Base-by-base conservation (phyloP, 768 basidiomycete genomes). In the Suillus discolor region DNA sequence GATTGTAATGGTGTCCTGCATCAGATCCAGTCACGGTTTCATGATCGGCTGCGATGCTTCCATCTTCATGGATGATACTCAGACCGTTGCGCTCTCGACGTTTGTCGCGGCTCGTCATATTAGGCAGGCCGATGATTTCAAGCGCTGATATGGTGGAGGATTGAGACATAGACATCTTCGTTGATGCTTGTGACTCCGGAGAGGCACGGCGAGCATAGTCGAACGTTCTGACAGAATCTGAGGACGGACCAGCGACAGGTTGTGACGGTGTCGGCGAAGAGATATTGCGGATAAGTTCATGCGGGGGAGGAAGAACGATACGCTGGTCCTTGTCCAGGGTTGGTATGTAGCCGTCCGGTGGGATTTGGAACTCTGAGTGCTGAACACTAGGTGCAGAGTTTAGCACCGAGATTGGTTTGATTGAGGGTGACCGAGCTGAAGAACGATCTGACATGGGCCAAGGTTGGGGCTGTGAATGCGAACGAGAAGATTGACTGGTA, bases 311-410 rank as follows among this genome's bases (percentile, higher is more conserved):
- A n/a, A 87, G 74, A 6, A 73, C 66, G 20, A 85, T 84, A 23
- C 76, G 71, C 12, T 77, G 76, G 64, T 81, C 76, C 0, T 76
- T 65, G 16, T 77, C 81, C 44, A 66, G 81, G 55, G n/a, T 78
- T 0, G 86, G 85, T 62, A 87, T 84, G 64, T 77, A 86, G 6
- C 77, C 79, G n/a, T 87, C 85, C 0, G 83, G 84, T 8, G 79
- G 84, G 11, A 82, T 57, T 11, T 74, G 66, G 15, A 78, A 69
- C 2, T 71, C 73, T n/a, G 68, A 18, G 18, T 53, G 67, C 16
- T 59, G 70, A 2, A 65, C 61, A 34, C 64, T 61, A 12, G 65
- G 65, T 2, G 62, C 67, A 0, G 70, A 75, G 38, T 75, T 70
- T 39, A 63, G 77, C 15, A 66, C n/a, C 16, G 74, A 71, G 12